Evolutionary conservation across 148 eudicot genomes (phyloP).

Genomic region (Dysphania ambrosioides): DNA sequence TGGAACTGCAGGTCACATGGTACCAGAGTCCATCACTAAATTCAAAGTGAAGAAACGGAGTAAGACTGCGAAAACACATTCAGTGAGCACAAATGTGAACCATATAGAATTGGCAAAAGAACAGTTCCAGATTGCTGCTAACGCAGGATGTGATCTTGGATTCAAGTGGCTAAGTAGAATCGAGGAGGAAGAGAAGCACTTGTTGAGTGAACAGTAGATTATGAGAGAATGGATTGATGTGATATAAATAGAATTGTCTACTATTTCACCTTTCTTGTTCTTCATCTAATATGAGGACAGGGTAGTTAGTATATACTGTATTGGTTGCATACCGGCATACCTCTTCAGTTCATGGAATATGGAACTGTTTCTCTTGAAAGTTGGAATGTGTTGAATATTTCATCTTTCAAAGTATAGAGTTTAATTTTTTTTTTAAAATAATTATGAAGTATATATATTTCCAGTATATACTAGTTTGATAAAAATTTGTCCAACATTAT

Average conservation of each 20-base stretch:
- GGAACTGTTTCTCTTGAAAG: background rate
- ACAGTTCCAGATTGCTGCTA: conserved; percentile 82
- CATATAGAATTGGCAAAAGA: conserved; percentile 63
- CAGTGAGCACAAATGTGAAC: conserved; percentile 27
- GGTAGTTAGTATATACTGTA: background rate
- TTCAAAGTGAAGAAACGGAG: conserved; percentile 43
- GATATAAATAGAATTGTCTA: background rate
- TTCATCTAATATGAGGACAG: background rate
- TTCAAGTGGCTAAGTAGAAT: conserved; percentile 74
- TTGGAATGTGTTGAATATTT: background rate
- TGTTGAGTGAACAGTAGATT: conserved; percentile 21
- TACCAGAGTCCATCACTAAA: conserved; percentile 66
- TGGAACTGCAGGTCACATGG: conserved; percentile 46
- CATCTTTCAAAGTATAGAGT: background rate
- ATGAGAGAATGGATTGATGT: background rate
- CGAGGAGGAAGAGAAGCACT: conserved; percentile 70
- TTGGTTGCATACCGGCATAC: background rate
- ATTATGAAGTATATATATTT: too few relatives aligned
- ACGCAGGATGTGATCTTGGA: conserved; percentile 86
- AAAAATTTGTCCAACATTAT: too few relatives aligned
- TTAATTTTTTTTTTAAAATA: too few relatives aligned
- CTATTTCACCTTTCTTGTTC: background rate
- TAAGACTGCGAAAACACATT: conserved; percentile 32
- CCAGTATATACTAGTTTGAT: too few relatives aligned
- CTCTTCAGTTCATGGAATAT: background rate